Base-by-base conservation (phyloP, 176 grass and related monocot genomes). In the Triticum timopheevii region DNA sequence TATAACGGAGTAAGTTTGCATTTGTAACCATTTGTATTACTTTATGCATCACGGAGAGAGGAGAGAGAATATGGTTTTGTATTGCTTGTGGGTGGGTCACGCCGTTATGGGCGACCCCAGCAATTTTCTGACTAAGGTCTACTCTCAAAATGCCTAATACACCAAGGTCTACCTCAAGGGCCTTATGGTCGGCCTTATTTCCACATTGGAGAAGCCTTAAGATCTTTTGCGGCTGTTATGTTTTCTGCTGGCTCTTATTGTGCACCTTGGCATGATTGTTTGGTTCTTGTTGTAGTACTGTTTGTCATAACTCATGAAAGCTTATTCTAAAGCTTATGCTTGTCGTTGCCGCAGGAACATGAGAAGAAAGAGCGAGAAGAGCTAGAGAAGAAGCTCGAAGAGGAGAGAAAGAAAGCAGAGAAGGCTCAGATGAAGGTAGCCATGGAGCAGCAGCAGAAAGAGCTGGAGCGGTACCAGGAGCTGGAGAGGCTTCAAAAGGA, bases 401-500 rank as follows among this genome's bases (percentile, higher is more conserved):
- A 98, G 74, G 93, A 98, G 58, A 77, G 47, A 80, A 96, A 95
- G 87, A 98, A 89, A 82, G 97, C 92, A 1, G 92, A 98, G 79
- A 94, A 93, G 87, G 86, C 94, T 15, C 83, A 86, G 85, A 92
- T 78, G 86, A 96, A 89, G 90, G 87, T 91, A 92, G 97, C 92
- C 3, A 86, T 94, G 84, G 94, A 96, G 67, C 92, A 91, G 79
- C 90, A 99, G 72, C 88, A 96, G 87, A 93, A 93, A 91, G 97
- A 98, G 78, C 76, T 98, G 73, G 94, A 98, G 77, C 87, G 97
- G 44, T 96, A 96, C 80, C 92, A 94, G 84, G 97, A 98, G 81
- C 61, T 98, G 76, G 92, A 98, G 82, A 86, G 72, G 89, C 91
- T 94, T 44, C 93, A 98, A 76, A 96, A 92, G 76, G 89, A 94